Percentiles rank a stretch among this genome's conserved stretches.
Conservation (phyloP, 345 rosid species). For the Lepidium aucheri region DNA sequence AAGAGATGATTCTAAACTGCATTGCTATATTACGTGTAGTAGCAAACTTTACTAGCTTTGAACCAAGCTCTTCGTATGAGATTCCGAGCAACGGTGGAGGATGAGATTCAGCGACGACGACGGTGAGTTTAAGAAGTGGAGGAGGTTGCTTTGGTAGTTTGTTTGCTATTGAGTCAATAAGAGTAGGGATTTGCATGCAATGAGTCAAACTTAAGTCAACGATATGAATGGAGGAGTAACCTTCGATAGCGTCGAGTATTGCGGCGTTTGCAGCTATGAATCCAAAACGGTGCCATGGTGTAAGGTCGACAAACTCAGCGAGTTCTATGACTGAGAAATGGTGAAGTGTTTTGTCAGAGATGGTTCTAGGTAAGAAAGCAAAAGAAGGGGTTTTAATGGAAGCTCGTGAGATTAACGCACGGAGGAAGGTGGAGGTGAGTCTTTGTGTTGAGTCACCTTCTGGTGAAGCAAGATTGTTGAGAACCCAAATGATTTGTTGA, state of each 20-base stretch:
- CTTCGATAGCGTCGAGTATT: conserved; percentile 66
- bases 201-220: conserved; percentile 79
- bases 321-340: conserved; percentile 74
- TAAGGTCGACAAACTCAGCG: conserved; percentile 74
- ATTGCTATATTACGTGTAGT: conserved; percentile 53
- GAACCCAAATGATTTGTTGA: conserved; percentile 87
- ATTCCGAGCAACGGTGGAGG: conserved; percentile 53
- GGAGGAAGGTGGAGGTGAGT: conserved; percentile 57
- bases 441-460: conserved; percentile 90
- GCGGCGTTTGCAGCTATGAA: conserved; percentile 84
- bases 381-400: conserved; percentile 49
- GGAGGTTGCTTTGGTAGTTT: conserved; percentile 37
- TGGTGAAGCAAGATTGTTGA: conserved; percentile 76
- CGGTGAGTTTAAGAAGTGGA: conserved; percentile 67
- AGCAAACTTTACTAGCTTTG: conserved; percentile 62
- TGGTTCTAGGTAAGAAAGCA: not conserved
- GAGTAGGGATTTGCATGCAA: conserved; percentile 97
- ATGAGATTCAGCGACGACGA: conserved; percentile 38
- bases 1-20: conserved; percentile 52
- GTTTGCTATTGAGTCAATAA: conserved; percentile 60
- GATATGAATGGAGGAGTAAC: conserved; percentile 61
- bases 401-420: conserved; percentile 77
- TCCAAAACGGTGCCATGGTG: conserved; percentile 97
- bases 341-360: conserved; percentile 23
- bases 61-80: conserved; percentile 61